Evolutionary conservation across 345 rosid genomes (phyloP).

Genomic region (Hibiscus trionum): DNA sequence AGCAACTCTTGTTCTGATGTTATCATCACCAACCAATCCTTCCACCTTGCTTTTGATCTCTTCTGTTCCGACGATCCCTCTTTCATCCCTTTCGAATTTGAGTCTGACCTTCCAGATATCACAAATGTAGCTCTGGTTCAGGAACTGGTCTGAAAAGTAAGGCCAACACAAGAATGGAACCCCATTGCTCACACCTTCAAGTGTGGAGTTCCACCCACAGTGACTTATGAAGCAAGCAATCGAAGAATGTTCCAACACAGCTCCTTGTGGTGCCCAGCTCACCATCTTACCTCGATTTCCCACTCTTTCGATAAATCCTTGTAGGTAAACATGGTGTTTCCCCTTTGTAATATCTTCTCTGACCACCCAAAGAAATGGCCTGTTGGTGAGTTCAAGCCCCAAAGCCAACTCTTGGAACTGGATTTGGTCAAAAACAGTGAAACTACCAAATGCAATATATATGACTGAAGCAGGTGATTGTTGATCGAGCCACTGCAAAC

Average conservation of each 20-base stretch:
- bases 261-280: conserved; percentile 10
- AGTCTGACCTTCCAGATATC: conserved; percentile 23
- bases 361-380: conserved; percentile 7
- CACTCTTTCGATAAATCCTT: not conserved
- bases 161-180: conserved; percentile 37
- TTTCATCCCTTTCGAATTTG: conserved; percentile 12
- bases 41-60: conserved; percentile 21
- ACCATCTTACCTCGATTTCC: not conserved
- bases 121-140: conserved; percentile 20
- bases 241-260: not conserved
- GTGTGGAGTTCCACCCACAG: conserved; percentile 36
- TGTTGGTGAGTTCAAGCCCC: conserved; percentile 1
- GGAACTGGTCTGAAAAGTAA: conserved; percentile 27
- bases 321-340: not conserved
- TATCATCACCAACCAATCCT: conserved; percentile 9
- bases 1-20: conserved; percentile 7
- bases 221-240: conserved; percentile 23
- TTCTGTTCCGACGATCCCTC: conserved; percentile 7
- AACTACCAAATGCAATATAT: conserved; percentile 15
- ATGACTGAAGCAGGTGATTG: conserved; percentile 11
- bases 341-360: not conserved
- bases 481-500: conserved; percentile 16
- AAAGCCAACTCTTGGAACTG: conserved; percentile 12
- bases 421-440: not conserved
- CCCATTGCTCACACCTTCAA: conserved; percentile 30